Evolutionary conservation across 768 basidiomycete genomes (phyloP).

Genomic region (Pluteus cervinus): DNA sequence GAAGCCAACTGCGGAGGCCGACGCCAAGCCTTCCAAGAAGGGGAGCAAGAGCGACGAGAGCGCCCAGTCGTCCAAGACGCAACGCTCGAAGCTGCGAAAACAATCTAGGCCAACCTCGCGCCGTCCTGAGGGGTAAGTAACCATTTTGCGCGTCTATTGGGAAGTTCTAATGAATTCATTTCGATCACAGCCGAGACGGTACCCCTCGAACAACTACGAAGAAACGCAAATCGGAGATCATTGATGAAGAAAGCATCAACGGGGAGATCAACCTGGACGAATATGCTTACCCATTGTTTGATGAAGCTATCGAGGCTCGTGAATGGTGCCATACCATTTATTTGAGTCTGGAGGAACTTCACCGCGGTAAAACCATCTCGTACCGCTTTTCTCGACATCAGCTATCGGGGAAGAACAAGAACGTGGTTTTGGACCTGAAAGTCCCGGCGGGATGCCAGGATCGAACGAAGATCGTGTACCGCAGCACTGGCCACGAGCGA

Average conservation of each 20-base stretch:
- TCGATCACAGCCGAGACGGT: conserved; percentile 10
- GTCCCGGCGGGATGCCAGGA: conserved; percentile 50
- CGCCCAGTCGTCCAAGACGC: conserved; percentile 8
- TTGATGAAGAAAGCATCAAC: not conserved
- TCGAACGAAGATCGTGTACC: conserved; percentile 49
- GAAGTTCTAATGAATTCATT: conserved; percentile 9
- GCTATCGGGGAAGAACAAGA: conserved; percentile 35
- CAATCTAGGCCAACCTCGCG: conserved; percentile 11
- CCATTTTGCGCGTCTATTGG: conserved; percentile 1
- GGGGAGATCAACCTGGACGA: conserved; percentile 3
- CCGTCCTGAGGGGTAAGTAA: conserved; percentile 8
- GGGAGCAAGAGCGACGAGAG: conserved; percentile 1
- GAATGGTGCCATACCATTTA: conserved; percentile 40
- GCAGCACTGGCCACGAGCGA: conserved; percentile 51
- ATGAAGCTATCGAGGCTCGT: conserved; percentile 23
- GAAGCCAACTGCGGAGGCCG: conserved; percentile 4
- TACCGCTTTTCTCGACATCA: conserved; percentile 51
- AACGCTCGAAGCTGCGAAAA: conserved; percentile 20
- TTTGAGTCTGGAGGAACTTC: conserved; percentile 54
- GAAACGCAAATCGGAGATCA: not conserved
- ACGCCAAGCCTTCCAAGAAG: conserved; percentile 6
- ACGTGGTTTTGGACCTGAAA: conserved; percentile 43
- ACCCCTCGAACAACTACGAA: not conserved
- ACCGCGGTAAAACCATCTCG: conserved; percentile 39
- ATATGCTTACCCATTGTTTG: conserved; percentile 11